Evolutionary conservation across 176 grass and related monocot genomes (phyloP).

Genomic region (Thinopyrum elongatum): DNA sequence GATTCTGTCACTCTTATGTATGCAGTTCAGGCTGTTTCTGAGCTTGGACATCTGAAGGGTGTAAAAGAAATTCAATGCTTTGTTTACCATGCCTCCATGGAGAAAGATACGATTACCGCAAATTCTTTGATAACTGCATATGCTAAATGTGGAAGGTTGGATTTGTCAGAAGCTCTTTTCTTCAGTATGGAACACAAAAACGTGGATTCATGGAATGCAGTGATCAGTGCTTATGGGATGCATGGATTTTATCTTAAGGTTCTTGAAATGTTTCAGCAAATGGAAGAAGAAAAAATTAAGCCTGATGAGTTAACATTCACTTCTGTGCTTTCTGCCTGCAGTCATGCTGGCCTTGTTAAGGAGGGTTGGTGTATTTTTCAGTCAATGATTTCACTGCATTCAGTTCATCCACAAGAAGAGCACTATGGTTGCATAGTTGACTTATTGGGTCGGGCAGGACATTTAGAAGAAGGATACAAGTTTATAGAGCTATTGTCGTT

Average conservation of each 20-base stretch:
- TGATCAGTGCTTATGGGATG: conserved; percentile 67
- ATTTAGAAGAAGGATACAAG: conserved; percentile 50
- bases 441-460: conserved; percentile 56
- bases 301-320: conserved; percentile 63
- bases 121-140: conserved; percentile 67
- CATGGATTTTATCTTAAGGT: conserved; percentile 54
- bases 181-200: conserved; percentile 30
- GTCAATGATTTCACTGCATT: conserved; percentile 50
- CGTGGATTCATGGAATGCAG: conserved; percentile 57
- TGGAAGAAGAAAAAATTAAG: conserved; percentile 51
- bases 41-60: conserved; percentile 52
- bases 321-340: conserved; percentile 65
- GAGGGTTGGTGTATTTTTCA: conserved; percentile 52
- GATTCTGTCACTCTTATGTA: conserved; percentile 42
- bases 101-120: conserved; percentile 36
- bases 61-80: conserved; percentile 59
- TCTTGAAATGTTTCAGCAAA: conserved; percentile 50
- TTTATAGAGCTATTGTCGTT: conserved; percentile 44
- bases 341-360: conserved; percentile 61
- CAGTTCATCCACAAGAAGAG: conserved; percentile 54
- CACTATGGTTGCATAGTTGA: conserved; percentile 68
- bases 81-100: conserved; percentile 36
- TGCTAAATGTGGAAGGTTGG: conserved; percentile 57
- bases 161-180: conserved; percentile 50
- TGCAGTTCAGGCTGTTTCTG: conserved; percentile 48